These are phyloP conservation scores for Microcyclosporella mali DNA, from an alignment of 2,329 filamentous ascomycete species.

Conservation along the genomic window DNA sequence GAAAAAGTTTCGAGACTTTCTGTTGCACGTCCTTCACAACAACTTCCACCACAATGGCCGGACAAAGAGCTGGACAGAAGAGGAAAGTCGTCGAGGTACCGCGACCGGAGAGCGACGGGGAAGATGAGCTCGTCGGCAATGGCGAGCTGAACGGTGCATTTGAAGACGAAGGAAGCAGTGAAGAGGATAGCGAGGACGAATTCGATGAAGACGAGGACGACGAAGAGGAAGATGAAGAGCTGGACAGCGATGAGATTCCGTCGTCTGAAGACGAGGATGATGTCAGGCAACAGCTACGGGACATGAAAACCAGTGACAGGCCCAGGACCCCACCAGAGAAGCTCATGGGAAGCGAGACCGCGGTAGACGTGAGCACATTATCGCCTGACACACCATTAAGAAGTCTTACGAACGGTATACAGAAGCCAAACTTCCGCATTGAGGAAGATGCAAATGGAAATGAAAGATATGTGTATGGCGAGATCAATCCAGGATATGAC, in stretches of 20 bases:
- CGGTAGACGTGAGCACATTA: constrained; percentile 18
- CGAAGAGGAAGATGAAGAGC: constrained; percentile 32
- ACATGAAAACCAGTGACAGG: constrained; percentile 34
- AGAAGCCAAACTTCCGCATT: constrained; percentile 51
- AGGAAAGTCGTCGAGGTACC: constrained; percentile 38
- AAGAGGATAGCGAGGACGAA: constrained; percentile 30
- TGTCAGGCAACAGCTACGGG: constrained; percentile 41
- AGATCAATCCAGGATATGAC: constrained; percentile 91
- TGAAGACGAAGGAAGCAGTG: constrained; percentile 29
- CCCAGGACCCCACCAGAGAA: constrained; percentile 15
- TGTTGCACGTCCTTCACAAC: background rate
- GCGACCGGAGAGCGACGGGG: constrained; percentile 24
- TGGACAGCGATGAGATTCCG: constrained; percentile 37
- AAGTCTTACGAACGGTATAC: constrained; percentile 17
- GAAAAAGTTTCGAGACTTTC: background rate
- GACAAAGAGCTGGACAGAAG: constrained; percentile 36
- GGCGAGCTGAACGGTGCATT: constrained; percentile 22
- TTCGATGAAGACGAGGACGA: constrained; percentile 21
- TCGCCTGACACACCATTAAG: constrained; percentile 18
- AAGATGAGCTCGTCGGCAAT: constrained; percentile 36
- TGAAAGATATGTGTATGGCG: constrained; percentile 82
- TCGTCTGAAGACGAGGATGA: constrained; percentile 37
- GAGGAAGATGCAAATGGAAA: constrained; percentile 84
- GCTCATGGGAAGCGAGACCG: constrained; percentile 26
- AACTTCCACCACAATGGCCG: constrained; percentile 16